Percentiles rank a stretch among this genome's conserved stretches.
Conservation (phyloP, 2,329 filamentous ascomycete genomes). For the Penicillium sp. region DNA sequence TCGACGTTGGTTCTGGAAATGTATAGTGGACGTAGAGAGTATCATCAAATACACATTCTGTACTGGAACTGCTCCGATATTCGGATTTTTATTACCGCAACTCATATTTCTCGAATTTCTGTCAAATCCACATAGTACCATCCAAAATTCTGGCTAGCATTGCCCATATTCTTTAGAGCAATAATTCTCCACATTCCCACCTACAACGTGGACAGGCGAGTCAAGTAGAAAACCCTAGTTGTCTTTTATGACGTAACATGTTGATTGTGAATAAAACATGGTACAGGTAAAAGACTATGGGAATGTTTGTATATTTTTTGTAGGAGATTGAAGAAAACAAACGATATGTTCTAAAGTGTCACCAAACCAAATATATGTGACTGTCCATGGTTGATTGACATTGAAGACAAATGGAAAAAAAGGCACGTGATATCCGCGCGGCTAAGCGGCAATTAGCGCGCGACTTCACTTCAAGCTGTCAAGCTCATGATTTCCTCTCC, state of each 20-base stretch:
- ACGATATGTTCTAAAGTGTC: too few relatives aligned
- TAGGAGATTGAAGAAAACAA: neutral
- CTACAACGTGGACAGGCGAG: neutral
- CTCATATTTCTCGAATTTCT: neutral
- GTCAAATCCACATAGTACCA: neutral
- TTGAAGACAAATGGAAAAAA: neutral
- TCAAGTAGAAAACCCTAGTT: neutral
- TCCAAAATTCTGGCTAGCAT: neutral
- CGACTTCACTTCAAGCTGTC: slow-evolving; percentile 29
- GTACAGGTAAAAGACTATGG: neutral
- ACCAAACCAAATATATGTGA: slow-evolving; percentile 8
- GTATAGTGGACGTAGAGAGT: too few relatives aligned
- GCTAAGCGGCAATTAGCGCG: slow-evolving; percentile 27
- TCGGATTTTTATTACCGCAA: neutral
- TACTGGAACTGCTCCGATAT: neutral
- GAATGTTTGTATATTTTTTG: too few relatives aligned
- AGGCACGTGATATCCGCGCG: slow-evolving; percentile 27
- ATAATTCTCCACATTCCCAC: neutral
- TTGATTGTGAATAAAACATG: neutral
- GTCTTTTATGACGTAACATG: neutral
- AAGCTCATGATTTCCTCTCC: slow-evolving; percentile 24
- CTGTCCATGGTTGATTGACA: neutral
- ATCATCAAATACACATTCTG: neutral
- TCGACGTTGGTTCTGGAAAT: neutral
- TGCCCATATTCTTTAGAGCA: neutral